Base-by-base conservation (phyloP, 257 asterid species). In the Petunia secreta region DNA sequence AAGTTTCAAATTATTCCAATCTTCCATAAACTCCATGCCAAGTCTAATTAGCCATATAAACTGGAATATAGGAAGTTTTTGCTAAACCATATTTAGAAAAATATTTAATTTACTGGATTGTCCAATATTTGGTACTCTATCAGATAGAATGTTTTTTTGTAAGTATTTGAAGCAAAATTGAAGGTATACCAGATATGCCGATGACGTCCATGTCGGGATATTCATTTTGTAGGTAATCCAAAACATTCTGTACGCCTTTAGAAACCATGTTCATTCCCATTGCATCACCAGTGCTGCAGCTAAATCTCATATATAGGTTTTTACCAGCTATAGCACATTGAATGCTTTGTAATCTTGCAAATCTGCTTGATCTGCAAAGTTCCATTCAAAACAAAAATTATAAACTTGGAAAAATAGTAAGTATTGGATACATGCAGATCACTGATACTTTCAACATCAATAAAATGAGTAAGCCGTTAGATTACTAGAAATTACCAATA, bases 261-360 rank as follows among this genome's bases (percentile, higher is more conserved):
- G 92, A 89, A 4, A 89, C 91, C 92, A 89, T 89, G 75, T 89
- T 89, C 91, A 87, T 89, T 54, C 92, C 92, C 92, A 89, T 89
- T 48, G 92, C 92, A 83, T 89, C 92, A 63, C 91, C 92, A n/a
- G 92, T 89, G 82, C 89, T 78, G 77, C 92, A 89, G 46, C 54
- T 71, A 75, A 89, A 89, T 80, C 92, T 87, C 80, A 89, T 84
- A 78, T 82, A 89, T 36, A 89, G 38, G 78, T 89, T 89, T 80
- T 87, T 89, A 79, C 92, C 92, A 8, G 92, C 92, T 34, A 89
- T 81, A 66, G 91, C 89, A 80, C 91, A 89, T 14, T 77, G 84
- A 62, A 89, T 80, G 14, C 86, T 55, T 77, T 89, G 92, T 15
- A 89, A 73, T 84, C 84, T 87, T 5, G 79, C 92, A 54, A 87